These are phyloP conservation scores for Trichoderma simmonsii DNA, from an alignment of 2,329 filamentous ascomycete species.

Conservation along the genomic window DNA sequence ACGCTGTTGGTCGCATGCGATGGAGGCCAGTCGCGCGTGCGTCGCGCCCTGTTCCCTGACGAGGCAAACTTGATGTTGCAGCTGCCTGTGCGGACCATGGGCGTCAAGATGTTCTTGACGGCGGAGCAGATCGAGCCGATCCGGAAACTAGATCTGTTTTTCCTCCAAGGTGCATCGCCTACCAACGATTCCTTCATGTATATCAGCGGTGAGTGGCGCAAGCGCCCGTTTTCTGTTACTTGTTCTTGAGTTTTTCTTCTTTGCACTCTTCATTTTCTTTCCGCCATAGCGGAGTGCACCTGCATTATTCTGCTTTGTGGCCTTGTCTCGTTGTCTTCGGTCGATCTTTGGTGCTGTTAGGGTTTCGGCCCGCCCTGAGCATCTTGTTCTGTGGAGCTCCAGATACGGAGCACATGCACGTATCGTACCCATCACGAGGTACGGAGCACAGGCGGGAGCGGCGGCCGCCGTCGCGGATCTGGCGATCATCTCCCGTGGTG, in stretches of 20 bases:
- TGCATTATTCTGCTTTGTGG: not conserved
- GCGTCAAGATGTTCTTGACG: slow-evolving; percentile 42
- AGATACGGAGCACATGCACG: not conserved
- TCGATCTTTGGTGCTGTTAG: not conserved
- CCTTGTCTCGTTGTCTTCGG: not conserved
- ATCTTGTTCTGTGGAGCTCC: not conserved
- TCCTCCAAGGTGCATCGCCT: slow-evolving; percentile 53
- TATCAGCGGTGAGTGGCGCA: slow-evolving; percentile 43
- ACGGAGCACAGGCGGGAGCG: slow-evolving; percentile 5
- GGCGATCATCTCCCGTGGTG: slow-evolving; percentile 2
- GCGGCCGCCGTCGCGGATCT: slow-evolving; percentile 14
- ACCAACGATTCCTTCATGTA: slow-evolving; percentile 50
- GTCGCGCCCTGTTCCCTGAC: slow-evolving; percentile 37
- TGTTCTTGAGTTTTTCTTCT: not conserved
- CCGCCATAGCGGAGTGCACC: not conserved
- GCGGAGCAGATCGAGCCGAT: slow-evolving; percentile 41
- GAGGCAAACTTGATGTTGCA: slow-evolving; percentile 28
- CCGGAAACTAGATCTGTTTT: slow-evolving; percentile 49
- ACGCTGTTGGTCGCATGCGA: slow-evolving; percentile 50
- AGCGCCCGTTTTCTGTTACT: not conserved
- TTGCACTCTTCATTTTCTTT: not conserved
- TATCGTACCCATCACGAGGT: not conserved
- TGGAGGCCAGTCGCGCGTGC: slow-evolving; percentile 44
- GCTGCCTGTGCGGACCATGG: slow-evolving; percentile 49
- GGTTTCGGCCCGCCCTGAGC: not conserved